phyloP scores from a whole-genome alignment of 2,329 filamentous ascomycete genomes.

The Coniella lustricola region DNA sequence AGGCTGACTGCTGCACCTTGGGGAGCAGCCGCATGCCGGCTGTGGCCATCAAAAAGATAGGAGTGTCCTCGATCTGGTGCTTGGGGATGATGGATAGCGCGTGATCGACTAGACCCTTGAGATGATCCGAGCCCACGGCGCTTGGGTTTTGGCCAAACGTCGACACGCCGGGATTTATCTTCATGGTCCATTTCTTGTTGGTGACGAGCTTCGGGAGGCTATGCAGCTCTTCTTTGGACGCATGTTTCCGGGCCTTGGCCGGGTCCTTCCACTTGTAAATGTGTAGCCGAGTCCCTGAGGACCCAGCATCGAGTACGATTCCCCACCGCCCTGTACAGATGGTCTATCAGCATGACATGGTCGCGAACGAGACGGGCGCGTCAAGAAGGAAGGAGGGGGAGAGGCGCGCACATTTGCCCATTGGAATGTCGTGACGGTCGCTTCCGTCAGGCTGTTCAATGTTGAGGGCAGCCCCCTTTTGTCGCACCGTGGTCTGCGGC shows the following conservation, averaged over 20 bases:
- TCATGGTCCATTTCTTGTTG: slow-evolving; percentile 83
- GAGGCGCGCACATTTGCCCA: slow-evolving; percentile 17
- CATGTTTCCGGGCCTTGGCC: slow-evolving; percentile 56
- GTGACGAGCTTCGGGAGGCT: slow-evolving; percentile 75
- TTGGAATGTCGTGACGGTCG: slow-evolving; percentile 10
- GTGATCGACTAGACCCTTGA: slow-evolving; percentile 73
- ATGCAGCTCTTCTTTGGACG: slow-evolving; percentile 51
- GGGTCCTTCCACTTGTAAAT: slow-evolving; percentile 90
- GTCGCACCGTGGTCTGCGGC: neutral
- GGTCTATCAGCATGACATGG: slow-evolving; percentile 1
- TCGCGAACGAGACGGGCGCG: no score
- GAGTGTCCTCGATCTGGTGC: slow-evolving; percentile 73
- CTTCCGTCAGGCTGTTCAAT: neutral
- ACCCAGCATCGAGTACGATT: slow-evolving; percentile 94
- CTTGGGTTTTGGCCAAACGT: slow-evolving; percentile 74
- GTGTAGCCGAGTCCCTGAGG: slow-evolving; percentile 90
- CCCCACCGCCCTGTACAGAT: slow-evolving; percentile 61
- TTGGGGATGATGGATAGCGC: slow-evolving; percentile 71
- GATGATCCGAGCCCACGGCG: slow-evolving; percentile 72
- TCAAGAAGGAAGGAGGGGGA: no score
- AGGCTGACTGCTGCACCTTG: slow-evolving; percentile 59
- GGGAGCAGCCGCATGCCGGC: slow-evolving; percentile 88
- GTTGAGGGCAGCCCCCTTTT: neutral
- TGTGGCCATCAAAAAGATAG: slow-evolving; percentile 90
- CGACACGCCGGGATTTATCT: slow-evolving; percentile 88